phyloP scores from a whole-genome alignment of 805 yeast species.

The Lachancea sp. region DNA sequence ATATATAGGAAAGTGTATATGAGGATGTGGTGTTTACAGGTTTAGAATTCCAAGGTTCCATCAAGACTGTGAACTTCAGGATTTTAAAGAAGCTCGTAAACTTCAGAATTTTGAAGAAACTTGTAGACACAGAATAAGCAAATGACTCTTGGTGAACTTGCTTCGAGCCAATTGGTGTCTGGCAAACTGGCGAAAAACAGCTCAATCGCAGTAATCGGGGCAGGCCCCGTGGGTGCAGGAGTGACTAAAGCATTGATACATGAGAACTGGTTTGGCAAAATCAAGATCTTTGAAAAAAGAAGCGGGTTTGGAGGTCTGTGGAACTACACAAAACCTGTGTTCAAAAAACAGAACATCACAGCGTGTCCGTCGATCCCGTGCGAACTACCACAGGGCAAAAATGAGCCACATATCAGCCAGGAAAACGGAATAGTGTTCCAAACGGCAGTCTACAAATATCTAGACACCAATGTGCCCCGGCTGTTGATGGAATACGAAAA shows the following conservation, averaged over 20 bases:
- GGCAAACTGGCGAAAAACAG: constrained; percentile 5
- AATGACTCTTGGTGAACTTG: neutral
- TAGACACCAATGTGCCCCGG: constrained; percentile 62
- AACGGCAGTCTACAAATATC: constrained; percentile 50
- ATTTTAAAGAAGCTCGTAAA: too few species aligned
- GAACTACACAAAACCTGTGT: constrained; percentile 43
- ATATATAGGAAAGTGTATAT: too few species aligned
- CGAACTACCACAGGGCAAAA: constrained; percentile 18
- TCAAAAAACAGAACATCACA: constrained; percentile 8
- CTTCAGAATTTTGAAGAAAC: too few species aligned
- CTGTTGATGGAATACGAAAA: constrained; percentile 57
- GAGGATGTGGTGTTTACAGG: too few species aligned
- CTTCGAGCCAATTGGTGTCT: neutral
- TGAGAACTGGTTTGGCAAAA: constrained; percentile 40
- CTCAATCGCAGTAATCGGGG: constrained; percentile 59
- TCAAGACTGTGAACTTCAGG: too few species aligned
- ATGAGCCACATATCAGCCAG: constrained; percentile 6
- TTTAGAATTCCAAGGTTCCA: too few species aligned
- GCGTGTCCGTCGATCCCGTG: constrained; percentile 27
- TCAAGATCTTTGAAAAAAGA: constrained; percentile 56
- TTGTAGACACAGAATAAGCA: too few species aligned
- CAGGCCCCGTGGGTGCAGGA: constrained; percentile 65
- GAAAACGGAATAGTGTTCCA: constrained; percentile 35
- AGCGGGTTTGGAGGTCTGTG: constrained; percentile 62
- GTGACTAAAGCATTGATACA: constrained; percentile 51